Percentiles rank a stretch among this genome's conserved stretches.
Evolutionary conservation across 257 asterid genomes (phyloP).

Genomic region (Knoxia roxburghii): DNA sequence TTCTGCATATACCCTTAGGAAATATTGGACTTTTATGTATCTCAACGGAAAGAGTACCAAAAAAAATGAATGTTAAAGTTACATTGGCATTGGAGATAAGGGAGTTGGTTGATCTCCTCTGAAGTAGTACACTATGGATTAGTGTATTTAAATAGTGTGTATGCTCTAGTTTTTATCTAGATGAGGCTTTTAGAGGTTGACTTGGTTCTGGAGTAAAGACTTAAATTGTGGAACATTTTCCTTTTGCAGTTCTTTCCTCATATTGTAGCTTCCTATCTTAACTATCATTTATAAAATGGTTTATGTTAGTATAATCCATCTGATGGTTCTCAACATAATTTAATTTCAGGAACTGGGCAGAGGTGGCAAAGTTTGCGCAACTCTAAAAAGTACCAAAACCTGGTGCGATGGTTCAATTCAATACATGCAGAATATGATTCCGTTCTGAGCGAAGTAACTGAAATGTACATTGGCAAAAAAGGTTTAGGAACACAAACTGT

Average conservation of each 20-base stretch:
- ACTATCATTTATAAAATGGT: neutral
- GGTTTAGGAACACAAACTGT: constrained; percentile 50
- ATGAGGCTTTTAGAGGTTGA: neutral
- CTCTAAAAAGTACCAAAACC: constrained; percentile 78
- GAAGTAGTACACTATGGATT: neutral
- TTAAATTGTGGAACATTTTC: neutral
- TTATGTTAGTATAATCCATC: neutral
- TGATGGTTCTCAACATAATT: neutral
- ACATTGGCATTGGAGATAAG: neutral
- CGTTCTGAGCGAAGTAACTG: constrained; percentile 42
- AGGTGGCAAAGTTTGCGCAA: constrained; percentile 91
- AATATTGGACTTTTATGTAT: too few species aligned
- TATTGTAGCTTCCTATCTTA: neutral
- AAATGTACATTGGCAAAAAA: constrained; percentile 49
- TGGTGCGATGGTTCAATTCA: constrained; percentile 89
- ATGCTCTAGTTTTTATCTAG: neutral
- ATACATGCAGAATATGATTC: constrained; percentile 55
- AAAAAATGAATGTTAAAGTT: neutral
- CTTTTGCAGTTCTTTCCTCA: neutral
- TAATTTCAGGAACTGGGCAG: constrained; percentile 59
- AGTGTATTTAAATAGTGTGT: neutral
- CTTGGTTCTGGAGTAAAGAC: neutral
- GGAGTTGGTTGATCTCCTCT: neutral
- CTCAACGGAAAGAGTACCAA: too few species aligned
- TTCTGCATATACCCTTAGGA: neutral